A percentile compares a stretch with the other conserved stretches of the same genome.
Conservation (phyloP, 2,329 filamentous ascomycete genomes). For the Colletotrichum sp. region DNA sequence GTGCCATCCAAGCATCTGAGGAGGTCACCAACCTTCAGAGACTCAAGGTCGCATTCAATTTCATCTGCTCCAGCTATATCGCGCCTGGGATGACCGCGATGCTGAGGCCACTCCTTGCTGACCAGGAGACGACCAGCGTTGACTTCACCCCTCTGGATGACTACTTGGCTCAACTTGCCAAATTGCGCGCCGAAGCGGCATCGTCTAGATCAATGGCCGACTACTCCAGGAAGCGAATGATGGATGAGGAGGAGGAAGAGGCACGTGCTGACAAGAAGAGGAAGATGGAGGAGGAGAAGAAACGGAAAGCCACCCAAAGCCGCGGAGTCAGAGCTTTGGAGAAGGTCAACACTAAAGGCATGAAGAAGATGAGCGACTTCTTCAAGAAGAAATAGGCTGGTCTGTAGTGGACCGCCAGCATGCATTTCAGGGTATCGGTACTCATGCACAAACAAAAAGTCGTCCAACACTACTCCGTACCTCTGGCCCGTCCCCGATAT, state of each 20-base stretch:
- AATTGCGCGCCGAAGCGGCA: slow-evolving; percentile 73
- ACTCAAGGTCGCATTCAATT: slow-evolving; percentile 67
- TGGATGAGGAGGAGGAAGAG: slow-evolving; percentile 72
- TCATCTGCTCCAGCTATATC: slow-evolving; percentile 68
- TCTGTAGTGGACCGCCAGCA: background rate
- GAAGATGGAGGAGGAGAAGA: slow-evolving; percentile 88
- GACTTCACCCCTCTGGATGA: slow-evolving; percentile 75
- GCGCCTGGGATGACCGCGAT: slow-evolving; percentile 44
- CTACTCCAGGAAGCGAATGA: slow-evolving; percentile 71
- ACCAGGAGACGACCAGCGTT: slow-evolving; percentile 39
- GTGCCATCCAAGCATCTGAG: slow-evolving; percentile 50
- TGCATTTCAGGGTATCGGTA: slow-evolving; percentile 20
- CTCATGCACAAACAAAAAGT: slow-evolving; percentile 9
- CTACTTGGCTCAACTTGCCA: slow-evolving; percentile 70
- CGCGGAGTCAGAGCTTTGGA: slow-evolving; percentile 79
- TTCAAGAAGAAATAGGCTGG: slow-evolving; percentile 71
- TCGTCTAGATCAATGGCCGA: slow-evolving; percentile 72
- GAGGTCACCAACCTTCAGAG: slow-evolving; percentile 66
- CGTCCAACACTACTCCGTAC: slow-evolving; percentile 9
- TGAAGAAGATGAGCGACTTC: slow-evolving; percentile 97
- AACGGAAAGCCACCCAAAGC: slow-evolving; percentile 77
- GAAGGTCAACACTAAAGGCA: slow-evolving; percentile 89
- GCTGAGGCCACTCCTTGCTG: slow-evolving; percentile 46
- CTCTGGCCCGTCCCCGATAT: slow-evolving; percentile 19
- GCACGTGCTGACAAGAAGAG: slow-evolving; percentile 79